A percentile compares a stretch with the other conserved stretches of the same genome.
phyloP scores from a whole-genome alignment of 1,284 basidiomycete genomes.

The Pseudozyma sp. region DNA sequence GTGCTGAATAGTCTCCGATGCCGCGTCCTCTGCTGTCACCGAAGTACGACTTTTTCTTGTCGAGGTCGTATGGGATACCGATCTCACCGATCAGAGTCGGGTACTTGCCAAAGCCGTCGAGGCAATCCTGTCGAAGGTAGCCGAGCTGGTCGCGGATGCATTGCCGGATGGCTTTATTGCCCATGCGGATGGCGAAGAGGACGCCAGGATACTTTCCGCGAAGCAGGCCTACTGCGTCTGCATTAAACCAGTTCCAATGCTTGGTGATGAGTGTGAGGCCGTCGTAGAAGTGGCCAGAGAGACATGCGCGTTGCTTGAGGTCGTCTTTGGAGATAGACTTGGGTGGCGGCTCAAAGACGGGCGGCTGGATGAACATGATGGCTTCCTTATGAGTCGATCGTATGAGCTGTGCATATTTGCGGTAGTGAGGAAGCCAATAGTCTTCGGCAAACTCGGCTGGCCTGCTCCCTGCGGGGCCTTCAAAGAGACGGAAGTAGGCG shows the following conservation, averaged over 20 bases:
- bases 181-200: slow-evolving; percentile 75
- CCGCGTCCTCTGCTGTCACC: slow-evolving; percentile 58
- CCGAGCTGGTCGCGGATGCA: slow-evolving; percentile 86
- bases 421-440: slow-evolving; percentile 85
- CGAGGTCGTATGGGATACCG: slow-evolving; percentile 93
- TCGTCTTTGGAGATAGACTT: slow-evolving; percentile 72
- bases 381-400: slow-evolving; percentile 82
- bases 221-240: slow-evolving; percentile 77
- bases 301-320: slow-evolving; percentile 79
- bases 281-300: slow-evolving; percentile 93
- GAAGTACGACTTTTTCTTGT: slow-evolving; percentile 79
- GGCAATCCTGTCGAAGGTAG: slow-evolving; percentile 79
- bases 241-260: slow-evolving; percentile 86
- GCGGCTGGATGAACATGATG: slow-evolving; percentile 90
- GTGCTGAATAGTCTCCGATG: slow-evolving; percentile 77
- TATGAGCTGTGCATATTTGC: slow-evolving; percentile 76
- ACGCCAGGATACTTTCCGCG: slow-evolving; percentile 81
- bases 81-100: slow-evolving; percentile 96
- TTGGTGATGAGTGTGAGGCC: slow-evolving; percentile 76
- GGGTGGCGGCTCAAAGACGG: slow-evolving; percentile 85
- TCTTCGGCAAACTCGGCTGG: slow-evolving; percentile 77
- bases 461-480: slow-evolving; percentile 69
- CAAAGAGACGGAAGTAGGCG: slow-evolving; percentile 77
- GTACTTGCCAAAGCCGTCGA: slow-evolving; percentile 75
- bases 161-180: slow-evolving; percentile 83